phyloP scores from a whole-genome alignment of 2,329 filamentous ascomycete species.

The Beauveria bassiana region DNA sequence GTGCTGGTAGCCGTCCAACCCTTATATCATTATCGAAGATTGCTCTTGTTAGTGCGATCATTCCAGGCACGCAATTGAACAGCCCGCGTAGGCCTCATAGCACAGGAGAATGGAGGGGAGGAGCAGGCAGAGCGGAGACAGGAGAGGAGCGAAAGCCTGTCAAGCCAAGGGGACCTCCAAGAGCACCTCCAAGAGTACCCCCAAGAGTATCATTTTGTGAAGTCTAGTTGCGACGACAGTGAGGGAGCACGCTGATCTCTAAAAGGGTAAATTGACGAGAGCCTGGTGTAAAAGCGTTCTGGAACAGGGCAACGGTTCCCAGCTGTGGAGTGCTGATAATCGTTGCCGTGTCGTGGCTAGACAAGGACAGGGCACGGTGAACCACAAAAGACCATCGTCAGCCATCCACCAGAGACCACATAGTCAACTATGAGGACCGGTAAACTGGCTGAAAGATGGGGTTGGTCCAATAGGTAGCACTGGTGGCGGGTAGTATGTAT shows the following conservation, averaged over 20 bases:
- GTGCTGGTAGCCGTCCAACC: not conserved
- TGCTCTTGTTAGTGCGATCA: not conserved
- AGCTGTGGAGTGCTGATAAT: conserved; percentile 4
- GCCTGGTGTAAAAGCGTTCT: not conserved
- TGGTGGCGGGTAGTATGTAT: not conserved
- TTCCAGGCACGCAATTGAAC: not conserved
- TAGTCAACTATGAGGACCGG: not conserved
- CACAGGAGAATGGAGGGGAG: not conserved
- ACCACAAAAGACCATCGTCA: conserved; percentile 2
- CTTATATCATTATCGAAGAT: not conserved
- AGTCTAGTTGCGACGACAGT: not conserved
- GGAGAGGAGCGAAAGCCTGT: not conserved
- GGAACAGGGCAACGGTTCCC: conserved; percentile 7
- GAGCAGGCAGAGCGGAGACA: not conserved
- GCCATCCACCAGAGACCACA: not conserved
- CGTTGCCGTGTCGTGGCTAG: conserved; percentile 8
- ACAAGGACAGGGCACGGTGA: not conserved
- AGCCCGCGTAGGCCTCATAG: not conserved
- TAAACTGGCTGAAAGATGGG: not conserved
- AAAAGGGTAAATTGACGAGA: not conserved
- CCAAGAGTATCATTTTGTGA: no score
- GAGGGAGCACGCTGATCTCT: not conserved
- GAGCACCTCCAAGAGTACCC: not conserved
- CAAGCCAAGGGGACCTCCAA: not conserved
- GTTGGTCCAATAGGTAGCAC: not conserved